These are phyloP conservation scores for Prunus yedoensis DNA, from an alignment of 331 rosid genomes.

Conservation along the genomic window DNA sequence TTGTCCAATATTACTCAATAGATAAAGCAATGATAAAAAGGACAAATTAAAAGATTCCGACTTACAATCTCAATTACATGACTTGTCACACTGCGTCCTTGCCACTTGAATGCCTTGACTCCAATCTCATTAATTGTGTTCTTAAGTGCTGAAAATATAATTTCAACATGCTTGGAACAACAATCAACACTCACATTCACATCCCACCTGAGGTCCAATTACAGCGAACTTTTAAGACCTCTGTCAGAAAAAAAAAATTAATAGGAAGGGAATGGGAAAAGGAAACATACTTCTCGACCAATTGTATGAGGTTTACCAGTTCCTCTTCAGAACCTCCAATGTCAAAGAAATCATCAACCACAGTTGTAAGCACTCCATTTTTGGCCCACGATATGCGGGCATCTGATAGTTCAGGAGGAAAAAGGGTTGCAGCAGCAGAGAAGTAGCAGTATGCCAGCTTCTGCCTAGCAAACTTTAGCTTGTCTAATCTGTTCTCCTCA, in stretches of 20 bases:
- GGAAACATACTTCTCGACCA: slow-evolving; percentile 63
- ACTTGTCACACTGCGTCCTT: slow-evolving; percentile 52
- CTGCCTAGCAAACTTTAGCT: slow-evolving; percentile 72
- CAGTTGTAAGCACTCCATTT: slow-evolving; percentile 65
- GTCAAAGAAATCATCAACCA: slow-evolving; percentile 82
- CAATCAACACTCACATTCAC: slow-evolving; percentile 40
- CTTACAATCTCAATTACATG: slow-evolving; percentile 67
- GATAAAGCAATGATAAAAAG: slow-evolving; percentile 5
- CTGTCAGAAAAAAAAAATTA: not conserved
- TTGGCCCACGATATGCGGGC: slow-evolving; percentile 88
- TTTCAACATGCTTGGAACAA: slow-evolving; percentile 72
- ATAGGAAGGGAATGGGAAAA: not conserved
- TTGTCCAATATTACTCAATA: not conserved
- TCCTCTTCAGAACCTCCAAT: slow-evolving; percentile 71
- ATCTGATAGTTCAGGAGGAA: slow-evolving; percentile 58
- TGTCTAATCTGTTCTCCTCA: slow-evolving; percentile 57
- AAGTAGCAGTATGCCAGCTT: slow-evolving; percentile 69
- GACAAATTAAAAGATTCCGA: slow-evolving; percentile 19
- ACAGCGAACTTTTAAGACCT: not conserved
- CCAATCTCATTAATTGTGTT: slow-evolving; percentile 63
- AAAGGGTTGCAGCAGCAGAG: slow-evolving; percentile 60
- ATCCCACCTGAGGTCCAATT: slow-evolving; percentile 70
- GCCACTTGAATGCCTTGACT: slow-evolving; percentile 49
- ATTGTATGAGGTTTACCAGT: slow-evolving; percentile 54
- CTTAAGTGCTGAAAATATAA: slow-evolving; percentile 60